Percentiles rank a stretch among this genome's conserved stretches.
phyloP scores from a whole-genome alignment of 1,139 yeast genomes.

The Meyerozyma athensensis region DNA sequence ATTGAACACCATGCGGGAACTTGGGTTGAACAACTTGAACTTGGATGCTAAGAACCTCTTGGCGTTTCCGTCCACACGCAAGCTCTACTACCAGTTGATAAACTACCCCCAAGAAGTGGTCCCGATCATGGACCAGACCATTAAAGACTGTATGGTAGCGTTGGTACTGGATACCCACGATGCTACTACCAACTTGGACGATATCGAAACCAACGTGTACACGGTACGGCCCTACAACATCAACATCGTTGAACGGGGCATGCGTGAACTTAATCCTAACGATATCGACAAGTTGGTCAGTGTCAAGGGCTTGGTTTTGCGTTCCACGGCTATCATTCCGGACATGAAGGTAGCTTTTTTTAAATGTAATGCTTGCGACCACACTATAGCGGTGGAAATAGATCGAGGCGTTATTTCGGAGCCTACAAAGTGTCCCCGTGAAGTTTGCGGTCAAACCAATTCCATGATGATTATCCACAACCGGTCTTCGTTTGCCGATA shows the following conservation, averaged over 20 bases:
- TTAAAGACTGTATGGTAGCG: slow-evolving; percentile 85
- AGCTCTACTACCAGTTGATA: slow-evolving; percentile 76
- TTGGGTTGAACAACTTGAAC: slow-evolving; percentile 79
- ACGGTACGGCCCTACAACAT: slow-evolving; percentile 86
- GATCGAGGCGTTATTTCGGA: slow-evolving; percentile 94
- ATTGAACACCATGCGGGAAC: slow-evolving; percentile 66
- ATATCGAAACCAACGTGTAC: slow-evolving; percentile 75
- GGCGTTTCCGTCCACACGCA: slow-evolving; percentile 71
- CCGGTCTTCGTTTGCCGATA: slow-evolving; percentile 88
- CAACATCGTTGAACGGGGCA: slow-evolving; percentile 62
- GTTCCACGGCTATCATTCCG: slow-evolving; percentile 90
- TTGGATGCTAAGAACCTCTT: slow-evolving; percentile 78
- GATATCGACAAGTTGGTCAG: slow-evolving; percentile 93
- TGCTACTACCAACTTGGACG: slow-evolving; percentile 41
- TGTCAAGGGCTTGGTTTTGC: slow-evolving; percentile 83
- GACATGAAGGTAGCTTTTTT: slow-evolving; percentile 98
- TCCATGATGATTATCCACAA: slow-evolving; percentile 91
- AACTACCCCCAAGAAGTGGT: slow-evolving; percentile 96
- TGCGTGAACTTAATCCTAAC: slow-evolving; percentile 92
- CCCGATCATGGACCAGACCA: slow-evolving; percentile 95
- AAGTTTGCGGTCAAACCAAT: slow-evolving; percentile 76
- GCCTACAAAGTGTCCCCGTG: slow-evolving; percentile 89
- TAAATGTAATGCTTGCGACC: slow-evolving; percentile 93
- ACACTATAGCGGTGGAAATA: slow-evolving; percentile 85
- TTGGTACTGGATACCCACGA: slow-evolving; percentile 58